phyloP scores from a whole-genome alignment of 805 yeast genomes.

The Candida orba region DNA sequence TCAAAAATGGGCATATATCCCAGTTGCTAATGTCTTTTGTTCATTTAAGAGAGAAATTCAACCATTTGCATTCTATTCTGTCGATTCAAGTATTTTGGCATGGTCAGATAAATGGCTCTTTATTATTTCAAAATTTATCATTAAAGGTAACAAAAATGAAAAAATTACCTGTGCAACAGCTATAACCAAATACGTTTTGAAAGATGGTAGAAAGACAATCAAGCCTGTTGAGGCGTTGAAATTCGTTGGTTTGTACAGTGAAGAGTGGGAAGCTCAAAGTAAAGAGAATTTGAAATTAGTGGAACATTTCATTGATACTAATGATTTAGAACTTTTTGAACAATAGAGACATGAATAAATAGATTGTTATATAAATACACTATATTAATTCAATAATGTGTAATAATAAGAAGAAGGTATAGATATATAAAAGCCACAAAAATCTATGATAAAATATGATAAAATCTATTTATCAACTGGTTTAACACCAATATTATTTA shows the following conservation, averaged over 20 bases:
- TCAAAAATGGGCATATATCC: slow-evolving; percentile 43
- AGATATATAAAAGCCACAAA: too few relatives aligned
- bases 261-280: slow-evolving; percentile 39
- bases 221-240: slow-evolving; percentile 54
- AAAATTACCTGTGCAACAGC: slow-evolving; percentile 45
- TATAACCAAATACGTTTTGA: slow-evolving; percentile 75
- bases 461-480: slow-evolving; percentile 2
- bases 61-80: slow-evolving; percentile 52
- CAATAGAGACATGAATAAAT: background rate
- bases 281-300: slow-evolving; percentile 33
- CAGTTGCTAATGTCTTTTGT: slow-evolving; percentile 68
- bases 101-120: slow-evolving; percentile 90
- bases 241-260: slow-evolving; percentile 48
- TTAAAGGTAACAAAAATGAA: slow-evolving; percentile 21
- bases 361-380: too few relatives aligned
- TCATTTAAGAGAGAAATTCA: slow-evolving; percentile 66
- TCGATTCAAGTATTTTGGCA: slow-evolving; percentile 56
- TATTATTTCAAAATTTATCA: slow-evolving; percentile 53
- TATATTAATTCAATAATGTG: too few relatives aligned
- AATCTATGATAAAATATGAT: background rate
- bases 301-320: slow-evolving; percentile 30
- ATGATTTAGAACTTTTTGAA: slow-evolving; percentile 27
- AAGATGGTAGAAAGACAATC: slow-evolving; percentile 70
- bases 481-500: slow-evolving; percentile 49
- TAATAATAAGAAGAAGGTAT: background rate